Percentiles rank a stretch among this genome's conserved stretches.
Evolutionary conservation across 805 yeast species (phyloP).

Genomic region (Spathaspora girioi): DNA sequence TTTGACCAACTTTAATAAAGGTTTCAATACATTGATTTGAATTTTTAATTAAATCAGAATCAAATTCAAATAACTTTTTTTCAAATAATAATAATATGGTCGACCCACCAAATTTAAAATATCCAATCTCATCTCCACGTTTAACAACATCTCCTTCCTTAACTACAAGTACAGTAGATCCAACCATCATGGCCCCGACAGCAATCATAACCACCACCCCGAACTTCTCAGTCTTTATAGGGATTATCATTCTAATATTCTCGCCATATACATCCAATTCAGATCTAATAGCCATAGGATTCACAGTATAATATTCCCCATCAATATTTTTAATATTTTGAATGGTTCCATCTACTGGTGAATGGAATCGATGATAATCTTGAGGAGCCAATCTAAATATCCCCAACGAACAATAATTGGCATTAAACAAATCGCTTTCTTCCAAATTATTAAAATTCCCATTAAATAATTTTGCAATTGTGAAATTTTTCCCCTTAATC

Average conservation of each 20-base stretch:
- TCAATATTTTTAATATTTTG: constrained; percentile 65
- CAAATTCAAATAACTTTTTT: constrained; percentile 50
- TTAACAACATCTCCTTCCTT: constrained; percentile 52
- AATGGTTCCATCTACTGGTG: constrained; percentile 74
- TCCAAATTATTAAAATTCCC: constrained; percentile 43
- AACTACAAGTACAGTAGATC: constrained; percentile 74
- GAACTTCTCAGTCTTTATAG: constrained; percentile 71
- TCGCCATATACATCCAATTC: constrained; percentile 90
- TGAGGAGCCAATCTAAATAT: constrained; percentile 93
- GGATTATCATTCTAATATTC: constrained; percentile 74
- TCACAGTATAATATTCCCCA: constrained; percentile 94
- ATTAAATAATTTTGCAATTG: constrained; percentile 58
- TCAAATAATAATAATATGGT: constrained; percentile 72
- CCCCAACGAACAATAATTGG: constrained; percentile 56
- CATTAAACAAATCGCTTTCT: constrained; percentile 26
- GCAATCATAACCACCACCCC: constrained; percentile 76
- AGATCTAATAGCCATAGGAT: constrained; percentile 94
- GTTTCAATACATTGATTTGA: constrained; percentile 75
- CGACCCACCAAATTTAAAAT: constrained; percentile 95
- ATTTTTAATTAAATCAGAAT: constrained; percentile 68
- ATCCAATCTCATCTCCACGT: constrained; percentile 85
- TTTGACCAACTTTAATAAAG: constrained; percentile 83
- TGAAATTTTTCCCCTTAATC: constrained; percentile 84
- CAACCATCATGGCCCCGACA: constrained; percentile 99
- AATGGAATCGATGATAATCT: constrained; percentile 92